phyloP scores from a whole-genome alignment of 1,139 yeast species.

The Yamadazyma atmosphaerica region DNA sequence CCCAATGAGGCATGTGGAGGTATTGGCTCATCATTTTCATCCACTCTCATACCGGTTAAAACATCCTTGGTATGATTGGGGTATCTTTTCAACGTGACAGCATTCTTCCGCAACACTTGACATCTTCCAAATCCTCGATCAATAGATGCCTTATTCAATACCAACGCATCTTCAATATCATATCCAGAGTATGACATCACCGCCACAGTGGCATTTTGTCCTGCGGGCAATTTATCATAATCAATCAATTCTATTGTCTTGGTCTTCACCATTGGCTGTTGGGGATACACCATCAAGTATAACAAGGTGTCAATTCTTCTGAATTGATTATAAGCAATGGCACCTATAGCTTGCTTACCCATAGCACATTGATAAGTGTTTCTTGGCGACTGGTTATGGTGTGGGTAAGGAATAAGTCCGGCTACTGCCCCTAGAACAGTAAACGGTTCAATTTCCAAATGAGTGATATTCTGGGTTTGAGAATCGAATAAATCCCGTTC shows the following conservation, averaged over 20 bases:
- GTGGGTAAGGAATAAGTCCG: conserved; percentile 98
- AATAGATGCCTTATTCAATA: conserved; percentile 84
- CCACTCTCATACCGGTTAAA: conserved; percentile 86
- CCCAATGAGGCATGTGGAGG: conserved; percentile 87
- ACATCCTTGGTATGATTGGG: conserved; percentile 93
- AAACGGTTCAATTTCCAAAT: conserved; percentile 94
- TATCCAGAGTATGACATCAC: conserved; percentile 99
- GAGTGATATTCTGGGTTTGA: conserved; percentile 54
- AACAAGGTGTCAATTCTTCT: conserved; percentile 91
- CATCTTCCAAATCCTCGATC: conserved; percentile 99
- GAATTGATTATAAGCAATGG: conserved; percentile 95
- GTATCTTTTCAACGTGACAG: conserved; percentile 84
- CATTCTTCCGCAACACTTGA: conserved; percentile 93
- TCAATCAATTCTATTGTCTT: conserved; percentile 94
- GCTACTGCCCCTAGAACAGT: conserved; percentile 98
- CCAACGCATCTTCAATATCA: conserved; percentile 99
- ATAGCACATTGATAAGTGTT: conserved; percentile 99
- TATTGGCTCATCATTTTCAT: conserved; percentile 75
- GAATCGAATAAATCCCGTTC: conserved; percentile 50
- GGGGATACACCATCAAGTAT: conserved; percentile 96
- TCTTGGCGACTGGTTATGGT: conserved; percentile 98
- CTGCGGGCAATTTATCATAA: conserved; percentile 96
- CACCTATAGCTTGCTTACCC: conserved; percentile 99
- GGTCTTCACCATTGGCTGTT: conserved; percentile 98
- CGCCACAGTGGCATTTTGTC: conserved; percentile 98